A percentile compares a stretch with the other conserved stretches of the same genome.
Evolutionary conservation across 192 early-diverging fungal species (phyloP).

Genomic region (Coemansia biformis): DNA sequence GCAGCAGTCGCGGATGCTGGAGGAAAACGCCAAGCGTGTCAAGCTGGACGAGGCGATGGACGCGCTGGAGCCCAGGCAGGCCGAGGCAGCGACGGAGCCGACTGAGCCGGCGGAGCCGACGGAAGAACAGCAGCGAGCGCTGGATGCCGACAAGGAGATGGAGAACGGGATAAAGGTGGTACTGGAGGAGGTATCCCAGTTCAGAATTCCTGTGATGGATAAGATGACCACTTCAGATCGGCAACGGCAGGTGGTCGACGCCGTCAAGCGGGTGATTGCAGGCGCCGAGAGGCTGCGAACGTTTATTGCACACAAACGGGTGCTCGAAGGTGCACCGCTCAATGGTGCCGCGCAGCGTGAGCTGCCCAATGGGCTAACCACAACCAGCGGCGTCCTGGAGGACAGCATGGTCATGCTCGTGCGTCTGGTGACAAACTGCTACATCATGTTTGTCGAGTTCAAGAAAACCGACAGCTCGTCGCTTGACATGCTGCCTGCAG

Average conservation of each 20-base stretch:
- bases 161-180: conserved; percentile 15
- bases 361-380: conserved; percentile 31
- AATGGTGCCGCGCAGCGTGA: not conserved
- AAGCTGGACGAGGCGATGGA: conserved; percentile 24
- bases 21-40: conserved; percentile 46
- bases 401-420: conserved; percentile 44
- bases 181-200: conserved; percentile 4
- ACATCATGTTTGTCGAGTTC: conserved; percentile 13
- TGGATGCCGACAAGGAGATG: conserved; percentile 19
- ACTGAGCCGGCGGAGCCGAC: not conserved
- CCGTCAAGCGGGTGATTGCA: conserved; percentile 20
- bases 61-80: not conserved
- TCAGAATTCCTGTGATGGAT: conserved; percentile 14
- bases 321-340: not conserved
- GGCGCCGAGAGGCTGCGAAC: conserved; percentile 13
- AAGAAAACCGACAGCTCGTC: not conserved
- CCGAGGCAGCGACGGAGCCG: not conserved
- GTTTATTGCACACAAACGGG: conserved; percentile 27
- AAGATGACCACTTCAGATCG: conserved; percentile 11
- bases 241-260: conserved; percentile 8
- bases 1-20: conserved; percentile 36
- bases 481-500: not conserved
- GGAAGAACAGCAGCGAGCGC: conserved; percentile 1
- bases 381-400: conserved; percentile 38
- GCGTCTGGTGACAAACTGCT: conserved; percentile 39